Conservation (phyloP, 108 stramenopile species). For the Stephanodiscus minutulus region DNA sequence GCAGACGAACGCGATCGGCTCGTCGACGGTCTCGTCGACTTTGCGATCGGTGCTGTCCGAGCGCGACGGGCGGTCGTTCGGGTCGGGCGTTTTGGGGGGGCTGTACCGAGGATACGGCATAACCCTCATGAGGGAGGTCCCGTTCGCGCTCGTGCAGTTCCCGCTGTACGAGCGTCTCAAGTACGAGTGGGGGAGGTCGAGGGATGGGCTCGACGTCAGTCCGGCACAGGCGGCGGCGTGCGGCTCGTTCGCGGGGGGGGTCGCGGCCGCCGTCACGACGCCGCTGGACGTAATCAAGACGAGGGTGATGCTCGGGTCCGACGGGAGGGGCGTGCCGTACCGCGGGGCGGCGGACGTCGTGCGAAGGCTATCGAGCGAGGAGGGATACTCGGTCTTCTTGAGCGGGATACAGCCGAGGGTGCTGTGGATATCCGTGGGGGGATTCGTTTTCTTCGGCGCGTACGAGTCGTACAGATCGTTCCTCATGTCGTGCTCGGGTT, state of each 20-base stretch:
- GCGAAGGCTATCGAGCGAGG: conserved; percentile 53
- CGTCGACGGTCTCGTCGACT: conserved; percentile 51
- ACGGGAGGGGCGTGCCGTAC: conserved; percentile 69
- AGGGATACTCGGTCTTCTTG: conserved; percentile 56
- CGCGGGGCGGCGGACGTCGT: conserved; percentile 64
- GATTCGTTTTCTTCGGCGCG: conserved; percentile 98
- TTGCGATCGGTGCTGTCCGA: conserved; percentile 62
- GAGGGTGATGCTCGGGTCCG: conserved; percentile 85
- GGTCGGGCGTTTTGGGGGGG: conserved; percentile 60
- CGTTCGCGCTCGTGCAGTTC: conserved; percentile 91
- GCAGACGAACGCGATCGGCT: conserved; percentile 80
- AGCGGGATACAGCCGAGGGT: conserved; percentile 94
- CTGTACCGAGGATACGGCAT: conserved; percentile 90
- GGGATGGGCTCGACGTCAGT: conserved; percentile 53
- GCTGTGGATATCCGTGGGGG: conserved; percentile 97
- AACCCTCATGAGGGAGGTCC: conserved; percentile 89
- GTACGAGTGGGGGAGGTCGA: conserved; percentile 51
- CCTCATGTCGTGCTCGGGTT: conserved; percentile 1
- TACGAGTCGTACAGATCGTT: conserved; percentile 77
- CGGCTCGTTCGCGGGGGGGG: conserved; percentile 77
- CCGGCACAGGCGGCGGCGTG: conserved; percentile 81
- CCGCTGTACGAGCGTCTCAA: conserved; percentile 85
- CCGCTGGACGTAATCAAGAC: conserved; percentile 94
- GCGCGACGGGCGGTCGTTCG: conserved; percentile 51
- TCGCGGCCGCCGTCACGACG: conserved; percentile 87